Evolutionary conservation across 2,329 filamentous ascomycete genomes (phyloP), one percentile per base, ranked within the genome.

Genomic region (Hysterium pulicare): DNA sequence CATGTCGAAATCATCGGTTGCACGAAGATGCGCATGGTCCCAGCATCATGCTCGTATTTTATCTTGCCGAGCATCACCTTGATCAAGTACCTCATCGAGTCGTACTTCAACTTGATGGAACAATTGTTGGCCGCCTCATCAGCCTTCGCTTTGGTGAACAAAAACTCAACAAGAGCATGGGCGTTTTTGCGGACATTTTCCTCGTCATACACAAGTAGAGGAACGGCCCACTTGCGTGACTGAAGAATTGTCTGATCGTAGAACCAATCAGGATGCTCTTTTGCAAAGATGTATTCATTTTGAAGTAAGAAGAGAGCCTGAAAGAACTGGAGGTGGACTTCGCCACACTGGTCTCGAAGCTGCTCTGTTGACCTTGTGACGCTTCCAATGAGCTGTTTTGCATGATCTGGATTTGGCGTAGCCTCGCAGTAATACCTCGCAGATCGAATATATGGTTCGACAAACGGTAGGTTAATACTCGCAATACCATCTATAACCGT

Each of bases 361-460:
- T 58, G 50, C 11, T 44, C 42, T 3, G 47, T 33, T 2, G 51
- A 44, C n/a, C 57, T 57, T 5, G 45, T 33, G 4, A 66, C 53
- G 1, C 44, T 33, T 2, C 45, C 48, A 20, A 60, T 53, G 21
- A 66, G 44, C 22, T 42, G 44, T 4, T 40, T 17, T n/a, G 61
- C 47, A 9, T 50, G 34, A 5, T 49, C 46, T 4, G 38, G 3
- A 2, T 42, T 45, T 3, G 53, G 46, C 24, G 42, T 55, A 20
- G 38, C 51, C 43, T 61, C 50, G 40, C 64, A 67, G 35, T 57
- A 67, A 11, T 53, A 45, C 2, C 62, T 41, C 5, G 59, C 62
- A 6, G 60, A 58, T 37, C 51, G 53, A 10, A 68, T 48, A 44
- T 64, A 68, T 13, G 58, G 50, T 34, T 64, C 59, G 20, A 56